phyloP scores from a whole-genome alignment of 345 rosid genomes.

The Kernera saxatilis region DNA sequence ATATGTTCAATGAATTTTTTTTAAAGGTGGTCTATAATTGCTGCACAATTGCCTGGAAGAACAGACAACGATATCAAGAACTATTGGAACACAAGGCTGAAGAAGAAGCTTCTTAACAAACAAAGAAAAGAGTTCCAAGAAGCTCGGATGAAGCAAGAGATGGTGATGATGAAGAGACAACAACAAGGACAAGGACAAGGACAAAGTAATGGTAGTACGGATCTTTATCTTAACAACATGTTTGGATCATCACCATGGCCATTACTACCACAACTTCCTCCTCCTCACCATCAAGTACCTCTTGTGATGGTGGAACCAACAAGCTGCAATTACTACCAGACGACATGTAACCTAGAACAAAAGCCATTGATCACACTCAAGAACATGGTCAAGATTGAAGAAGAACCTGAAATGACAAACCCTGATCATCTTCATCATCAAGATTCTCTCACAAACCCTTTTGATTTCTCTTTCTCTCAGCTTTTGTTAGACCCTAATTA shows the following conservation, averaged over 20 bases:
- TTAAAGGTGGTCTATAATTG: slow-evolving; percentile 75
- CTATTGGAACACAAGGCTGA: slow-evolving; percentile 78
- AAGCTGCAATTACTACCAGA: slow-evolving; percentile 22
- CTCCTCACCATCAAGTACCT: slow-evolving; percentile 23
- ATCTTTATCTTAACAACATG: slow-evolving; percentile 29
- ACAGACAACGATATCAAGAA: slow-evolving; percentile 81
- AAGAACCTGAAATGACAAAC: slow-evolving; percentile 19
- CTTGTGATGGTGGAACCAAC: slow-evolving; percentile 26
- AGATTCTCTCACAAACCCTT: slow-evolving; percentile 25
- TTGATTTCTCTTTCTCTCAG: slow-evolving; percentile 34
- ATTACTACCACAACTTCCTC: slow-evolving; percentile 30
- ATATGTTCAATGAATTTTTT: neutral
- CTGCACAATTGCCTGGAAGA: slow-evolving; percentile 77
- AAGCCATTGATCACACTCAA: slow-evolving; percentile 23
- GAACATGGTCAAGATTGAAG: slow-evolving; percentile 30
- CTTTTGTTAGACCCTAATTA: slow-evolving; percentile 30
- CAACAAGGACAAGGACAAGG: slow-evolving; percentile 18
- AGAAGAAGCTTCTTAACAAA: slow-evolving; percentile 69
- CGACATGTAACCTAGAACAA: slow-evolving; percentile 14
- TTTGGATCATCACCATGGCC: slow-evolving; percentile 41
- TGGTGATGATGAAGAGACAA: slow-evolving; percentile 38
- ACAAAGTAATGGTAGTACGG: slow-evolving; percentile 23
- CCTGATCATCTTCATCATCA: slow-evolving; percentile 11
- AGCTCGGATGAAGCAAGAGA: slow-evolving; percentile 44
- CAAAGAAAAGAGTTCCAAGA: slow-evolving; percentile 50